Evolutionary conservation across 2,329 filamentous ascomycete genomes (phyloP).

Genomic region (Madurella fahalii): DNA sequence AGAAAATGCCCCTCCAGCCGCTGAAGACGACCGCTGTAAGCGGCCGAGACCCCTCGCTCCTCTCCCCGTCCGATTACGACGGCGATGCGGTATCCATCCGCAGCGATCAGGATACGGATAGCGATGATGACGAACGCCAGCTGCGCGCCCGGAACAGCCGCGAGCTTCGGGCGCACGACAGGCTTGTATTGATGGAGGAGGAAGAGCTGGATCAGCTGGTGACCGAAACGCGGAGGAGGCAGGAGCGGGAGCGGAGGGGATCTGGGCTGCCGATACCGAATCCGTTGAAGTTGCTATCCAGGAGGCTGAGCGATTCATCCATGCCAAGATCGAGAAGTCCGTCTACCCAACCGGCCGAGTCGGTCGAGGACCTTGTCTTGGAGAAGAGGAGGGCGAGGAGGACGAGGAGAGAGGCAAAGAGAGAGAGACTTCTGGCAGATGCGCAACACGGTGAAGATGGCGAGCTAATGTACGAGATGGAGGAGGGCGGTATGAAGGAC

Average conservation of each 20-base stretch:
- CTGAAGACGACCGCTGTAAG: constrained; percentile 28
- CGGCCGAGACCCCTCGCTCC: constrained; percentile 42
- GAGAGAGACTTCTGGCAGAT: constrained; percentile 48
- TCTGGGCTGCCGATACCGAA: constrained; percentile 49
- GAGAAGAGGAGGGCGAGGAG: constrained; percentile 50
- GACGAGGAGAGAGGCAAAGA: constrained; percentile 49
- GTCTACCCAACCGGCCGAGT: constrained; percentile 10
- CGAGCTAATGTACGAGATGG: constrained; percentile 84
- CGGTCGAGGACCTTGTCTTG: constrained; percentile 39
- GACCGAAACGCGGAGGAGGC: constrained; percentile 44
- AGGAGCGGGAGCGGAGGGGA: constrained; percentile 45
- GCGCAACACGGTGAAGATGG: constrained; percentile 64
- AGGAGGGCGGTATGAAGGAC: constrained; percentile 69
- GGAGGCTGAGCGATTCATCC: constrained; percentile 24
- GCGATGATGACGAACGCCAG: constrained; percentile 68
- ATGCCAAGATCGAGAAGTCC: constrained; percentile 23
- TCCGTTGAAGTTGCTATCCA: constrained; percentile 35
- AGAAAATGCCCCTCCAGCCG: constrained; percentile 29
- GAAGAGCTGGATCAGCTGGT: constrained; percentile 64
- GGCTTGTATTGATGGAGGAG: constrained; percentile 69
- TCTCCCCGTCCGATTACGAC: constrained; percentile 62
- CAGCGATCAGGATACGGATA: constrained; percentile 71
- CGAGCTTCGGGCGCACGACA: constrained; percentile 66
- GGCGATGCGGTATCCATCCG: constrained; percentile 65
- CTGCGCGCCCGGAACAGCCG: constrained; percentile 62